These are phyloP conservation scores for Apophysomyces elegans DNA, from an alignment of 371 early-diverging fungal genomes.

Conservation along the genomic window DNA sequence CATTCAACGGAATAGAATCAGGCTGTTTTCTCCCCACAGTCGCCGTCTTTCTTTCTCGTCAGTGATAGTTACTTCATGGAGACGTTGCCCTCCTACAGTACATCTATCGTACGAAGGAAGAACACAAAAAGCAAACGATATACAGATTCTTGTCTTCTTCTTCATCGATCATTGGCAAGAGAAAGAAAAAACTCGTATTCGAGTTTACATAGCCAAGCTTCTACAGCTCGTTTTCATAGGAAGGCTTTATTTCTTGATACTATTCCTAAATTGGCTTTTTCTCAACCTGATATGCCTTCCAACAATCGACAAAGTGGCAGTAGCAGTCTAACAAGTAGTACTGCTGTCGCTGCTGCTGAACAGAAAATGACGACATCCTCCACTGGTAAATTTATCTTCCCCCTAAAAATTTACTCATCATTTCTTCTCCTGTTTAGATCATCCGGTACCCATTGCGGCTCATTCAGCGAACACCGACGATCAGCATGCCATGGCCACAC, in stretches of 20 bases:
- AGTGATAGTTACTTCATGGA: conserved; percentile 6
- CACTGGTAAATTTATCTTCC: not conserved
- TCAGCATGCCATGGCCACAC: conserved; percentile 26
- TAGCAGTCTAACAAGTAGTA: conserved; percentile 3
- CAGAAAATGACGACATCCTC: conserved; percentile 13
- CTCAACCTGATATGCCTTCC: not conserved
- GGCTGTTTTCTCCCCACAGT: not conserved
- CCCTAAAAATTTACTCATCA: not conserved
- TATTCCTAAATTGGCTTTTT: conserved; percentile 8
- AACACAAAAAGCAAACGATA: not conserved
- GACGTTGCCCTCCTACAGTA: not conserved
- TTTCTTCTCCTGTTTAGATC: conserved; percentile 1
- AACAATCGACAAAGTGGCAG: conserved; percentile 1
- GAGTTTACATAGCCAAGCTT: not conserved
- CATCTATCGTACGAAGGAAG: not conserved
- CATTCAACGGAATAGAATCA: not conserved
- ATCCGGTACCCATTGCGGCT: conserved; percentile 5
- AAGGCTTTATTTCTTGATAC: conserved; percentile 21
- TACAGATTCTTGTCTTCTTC: conserved; percentile 9
- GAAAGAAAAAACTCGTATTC: conserved; percentile 13
- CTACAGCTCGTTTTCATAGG: conserved; percentile 4
- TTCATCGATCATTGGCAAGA: not conserved
- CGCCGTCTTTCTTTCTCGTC: not conserved
- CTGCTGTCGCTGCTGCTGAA: conserved; percentile 3
- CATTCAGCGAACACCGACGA: conserved; percentile 11